phyloP scores from a whole-genome alignment of 2,329 filamentous ascomycete genomes.

The Sphaerulina vaccinii region DNA sequence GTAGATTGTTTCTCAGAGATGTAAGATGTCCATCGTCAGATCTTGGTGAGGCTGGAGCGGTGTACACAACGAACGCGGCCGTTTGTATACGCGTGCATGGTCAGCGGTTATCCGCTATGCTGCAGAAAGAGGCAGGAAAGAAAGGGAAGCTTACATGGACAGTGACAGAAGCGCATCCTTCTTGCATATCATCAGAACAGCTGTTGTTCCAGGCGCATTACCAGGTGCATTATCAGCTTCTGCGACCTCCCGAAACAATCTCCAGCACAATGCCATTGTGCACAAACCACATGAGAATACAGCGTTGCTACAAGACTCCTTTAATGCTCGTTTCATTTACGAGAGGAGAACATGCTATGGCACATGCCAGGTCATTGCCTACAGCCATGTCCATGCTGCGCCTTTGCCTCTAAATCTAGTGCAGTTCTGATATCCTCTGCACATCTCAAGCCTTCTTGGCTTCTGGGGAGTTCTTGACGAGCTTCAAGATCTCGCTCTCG shows the following conservation, averaged over 20 bases:
- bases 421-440: neutral
- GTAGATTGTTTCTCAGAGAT: neutral
- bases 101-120: conserved; percentile 12
- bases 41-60: conserved; percentile 1
- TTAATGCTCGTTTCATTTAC: neutral
- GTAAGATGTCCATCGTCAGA: neutral
- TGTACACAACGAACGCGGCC: conserved; percentile 12
- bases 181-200: neutral
- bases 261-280: conserved; percentile 18
- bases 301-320: neutral
- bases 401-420: neutral
- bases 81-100: conserved; percentile 12
- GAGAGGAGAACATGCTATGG: neutral
- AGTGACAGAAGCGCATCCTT: neutral
- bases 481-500: conserved; percentile 84
- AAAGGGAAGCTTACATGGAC: neutral
- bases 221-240: conserved; percentile 8
- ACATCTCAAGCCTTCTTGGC: conserved; percentile 21
- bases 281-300: neutral
- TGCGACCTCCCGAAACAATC: conserved; percentile 20
- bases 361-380: neutral
- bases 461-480: conserved; percentile 62
- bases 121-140: conserved; percentile 3
- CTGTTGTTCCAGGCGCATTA: neutral
- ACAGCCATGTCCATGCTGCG: neutral